Base-by-base conservation (phyloP, 2,329 filamentous ascomycete genomes). In the Penicillium hordei region DNA sequence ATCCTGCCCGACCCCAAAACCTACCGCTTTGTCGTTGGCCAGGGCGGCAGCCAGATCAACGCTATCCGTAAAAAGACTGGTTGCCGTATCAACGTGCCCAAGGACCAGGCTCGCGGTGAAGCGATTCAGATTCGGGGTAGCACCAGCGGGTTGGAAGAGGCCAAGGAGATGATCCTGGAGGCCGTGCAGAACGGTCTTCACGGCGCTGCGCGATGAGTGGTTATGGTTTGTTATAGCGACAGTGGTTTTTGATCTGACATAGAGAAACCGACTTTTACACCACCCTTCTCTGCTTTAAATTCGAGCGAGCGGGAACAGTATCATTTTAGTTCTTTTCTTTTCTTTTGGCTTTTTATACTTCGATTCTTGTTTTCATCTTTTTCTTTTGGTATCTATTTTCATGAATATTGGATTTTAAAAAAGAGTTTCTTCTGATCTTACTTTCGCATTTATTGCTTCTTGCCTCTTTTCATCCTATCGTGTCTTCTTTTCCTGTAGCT, bases 31-130 rank as follows among this genome's bases (percentile, higher is more conserved):
- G 90, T 99, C 48, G 92, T 99, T 66, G 94, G 94, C 5, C 87
- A 89, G 63, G 90, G 89, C 59, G 94, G 94, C 58, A 89, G 86
- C 75, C 93, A 93, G 76, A 95, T 99, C 74, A 97, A 97, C 77
- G 81, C 86, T 42, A 97, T 99, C 72, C 87, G 94, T 66, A 91
- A 91, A 79, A 87, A 94, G 80, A 97, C 92, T 51, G 90, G 90
- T 55, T 97, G 93, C 77, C 92, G 89, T 78, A 95, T 99, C 72
- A 92, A 93, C 64, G 93, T 99, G 40, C 94, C 94, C 23, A 87
- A 90, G 65, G 88, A 91, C 69, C 89, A 95, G 75, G 80, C 80
- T 38, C 78, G 79, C 65, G 83, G 81, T 23, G 93, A 97, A 75
- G 91, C 93, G 4, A 97, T 99, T 72, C 91, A 96, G 79, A 89